Conservation (phyloP, 192 early-diverging fungal species). For the Mortierella hygrophila region DNA sequence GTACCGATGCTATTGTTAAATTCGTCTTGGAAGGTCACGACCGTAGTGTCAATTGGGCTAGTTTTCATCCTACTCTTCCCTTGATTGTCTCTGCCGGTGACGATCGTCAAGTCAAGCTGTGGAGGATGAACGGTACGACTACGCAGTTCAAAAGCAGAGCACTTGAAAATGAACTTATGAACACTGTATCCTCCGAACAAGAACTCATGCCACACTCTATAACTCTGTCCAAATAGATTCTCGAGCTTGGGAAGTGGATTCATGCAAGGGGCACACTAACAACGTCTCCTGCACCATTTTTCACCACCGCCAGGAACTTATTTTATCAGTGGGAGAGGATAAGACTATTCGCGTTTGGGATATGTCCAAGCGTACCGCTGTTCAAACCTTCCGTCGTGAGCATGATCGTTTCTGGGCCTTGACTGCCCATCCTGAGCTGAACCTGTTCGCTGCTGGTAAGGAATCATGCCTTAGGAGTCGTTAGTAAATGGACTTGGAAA, state of each 20-base stretch:
- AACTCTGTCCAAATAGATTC: constrained; percentile 81
- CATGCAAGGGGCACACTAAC: constrained; percentile 97
- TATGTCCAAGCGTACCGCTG: constrained; percentile 89
- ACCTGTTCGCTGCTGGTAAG: constrained; percentile 96
- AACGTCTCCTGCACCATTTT: constrained; percentile 94
- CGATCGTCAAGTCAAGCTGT: constrained; percentile 96
- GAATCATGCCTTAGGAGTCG: too few species aligned
- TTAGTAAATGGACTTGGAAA: background rate
- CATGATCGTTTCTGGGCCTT: constrained; percentile 97
- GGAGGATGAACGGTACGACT: constrained; percentile 92
- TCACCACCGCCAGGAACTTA: constrained; percentile 94
- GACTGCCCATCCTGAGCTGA: constrained; percentile 96
- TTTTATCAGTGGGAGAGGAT: constrained; percentile 93
- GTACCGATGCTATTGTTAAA: constrained; percentile 95
- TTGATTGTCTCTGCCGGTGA: constrained; percentile 96
- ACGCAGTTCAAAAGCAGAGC: background rate
- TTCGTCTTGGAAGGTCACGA: constrained; percentile 98
- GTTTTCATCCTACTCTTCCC: constrained; percentile 96
- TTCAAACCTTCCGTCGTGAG: constrained; percentile 96
- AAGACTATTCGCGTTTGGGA: constrained; percentile 98
- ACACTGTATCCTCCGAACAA: too few species aligned
- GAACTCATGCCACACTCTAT: constrained; percentile 75
- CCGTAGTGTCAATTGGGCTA: constrained; percentile 96
- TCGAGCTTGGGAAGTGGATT: constrained; percentile 98
- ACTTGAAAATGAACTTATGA: too few species aligned